phyloP scores from a whole-genome alignment of 441 rosid genomes.

The Kokia cookei region DNA sequence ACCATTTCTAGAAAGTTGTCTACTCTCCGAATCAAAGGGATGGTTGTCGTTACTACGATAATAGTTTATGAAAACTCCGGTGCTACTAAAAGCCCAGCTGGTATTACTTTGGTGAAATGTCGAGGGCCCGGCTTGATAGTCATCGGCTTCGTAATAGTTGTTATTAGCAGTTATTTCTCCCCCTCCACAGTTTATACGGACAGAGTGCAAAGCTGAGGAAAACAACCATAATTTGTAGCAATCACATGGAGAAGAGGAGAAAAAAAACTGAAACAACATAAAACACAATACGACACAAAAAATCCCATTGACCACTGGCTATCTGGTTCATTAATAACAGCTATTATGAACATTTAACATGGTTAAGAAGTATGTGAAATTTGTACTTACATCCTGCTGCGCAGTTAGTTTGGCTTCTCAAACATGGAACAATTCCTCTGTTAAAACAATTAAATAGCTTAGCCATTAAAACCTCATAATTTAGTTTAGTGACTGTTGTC shows the following conservation, averaged over 20 bases:
- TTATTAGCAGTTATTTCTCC: not conserved
- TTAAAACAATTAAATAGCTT: not conserved
- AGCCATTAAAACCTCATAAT: not conserved
- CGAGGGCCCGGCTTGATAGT: not conserved
- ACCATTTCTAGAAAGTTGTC: too few species aligned
- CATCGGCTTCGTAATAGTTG: not conserved
- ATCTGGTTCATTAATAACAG: too few species aligned
- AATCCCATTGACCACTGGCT: too few species aligned
- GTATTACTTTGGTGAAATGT: not conserved
- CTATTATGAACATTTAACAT: too few species aligned
- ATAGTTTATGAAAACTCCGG: not conserved
- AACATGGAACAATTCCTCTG: conserved; percentile 15
- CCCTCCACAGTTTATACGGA: conserved; percentile 2
- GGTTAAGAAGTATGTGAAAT: not conserved
- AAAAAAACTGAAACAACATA: too few species aligned
- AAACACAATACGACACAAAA: too few species aligned
- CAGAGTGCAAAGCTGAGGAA: not conserved
- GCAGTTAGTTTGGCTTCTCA: too few species aligned
- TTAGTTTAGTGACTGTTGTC: too few species aligned
- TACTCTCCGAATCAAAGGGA: not conserved
- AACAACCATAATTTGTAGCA: not conserved
- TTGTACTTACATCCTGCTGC: conserved; percentile 26
- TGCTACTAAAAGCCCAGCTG: not conserved
- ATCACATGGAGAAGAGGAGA: too few species aligned
- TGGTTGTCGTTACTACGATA: not conserved